phyloP scores from a whole-genome alignment of 495 filamentous ascomycete genomes.

The Podospora sp. region DNA sequence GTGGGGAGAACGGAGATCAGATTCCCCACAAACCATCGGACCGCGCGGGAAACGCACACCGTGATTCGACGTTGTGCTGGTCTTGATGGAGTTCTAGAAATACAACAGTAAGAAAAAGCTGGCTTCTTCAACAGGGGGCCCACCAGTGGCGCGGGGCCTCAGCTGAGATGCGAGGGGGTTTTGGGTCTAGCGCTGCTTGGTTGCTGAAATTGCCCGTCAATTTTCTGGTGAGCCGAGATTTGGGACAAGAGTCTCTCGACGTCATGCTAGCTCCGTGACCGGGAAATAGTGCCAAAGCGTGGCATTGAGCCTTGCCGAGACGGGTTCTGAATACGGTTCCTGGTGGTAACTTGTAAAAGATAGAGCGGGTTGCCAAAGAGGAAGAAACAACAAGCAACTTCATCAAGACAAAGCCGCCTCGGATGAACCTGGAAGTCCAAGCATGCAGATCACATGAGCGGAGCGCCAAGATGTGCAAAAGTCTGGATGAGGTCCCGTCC shows the following conservation, averaged over 20 bases:
- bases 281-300: neutral
- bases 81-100: constrained; percentile 15
- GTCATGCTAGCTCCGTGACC: constrained; percentile 6
- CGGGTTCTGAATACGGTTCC: neutral
- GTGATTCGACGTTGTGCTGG: neutral
- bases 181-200: constrained; percentile 5
- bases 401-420: neutral
- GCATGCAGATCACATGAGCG: constrained; percentile 15
- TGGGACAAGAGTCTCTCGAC: neutral
- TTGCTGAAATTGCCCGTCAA: constrained; percentile 9
- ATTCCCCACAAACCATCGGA: neutral
- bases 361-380: neutral
- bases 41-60: neutral
- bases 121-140: neutral
- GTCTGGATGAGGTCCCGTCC: constrained; percentile 5
- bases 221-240: constrained; percentile 9
- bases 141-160: neutral
- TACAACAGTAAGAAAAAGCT: constrained; percentile 1
- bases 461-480: constrained; percentile 19
- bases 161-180: neutral
- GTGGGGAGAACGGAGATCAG: constrained; percentile 7
- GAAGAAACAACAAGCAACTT: neutral
- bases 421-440: neutral
- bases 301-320: neutral
- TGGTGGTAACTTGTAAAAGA: neutral